Percentiles rank a stretch among this genome's conserved stretches.
These are phyloP conservation scores for Cladophialophora exuberans DNA, from an alignment of 2,329 filamentous ascomycete species.

Conservation along the genomic window DNA sequence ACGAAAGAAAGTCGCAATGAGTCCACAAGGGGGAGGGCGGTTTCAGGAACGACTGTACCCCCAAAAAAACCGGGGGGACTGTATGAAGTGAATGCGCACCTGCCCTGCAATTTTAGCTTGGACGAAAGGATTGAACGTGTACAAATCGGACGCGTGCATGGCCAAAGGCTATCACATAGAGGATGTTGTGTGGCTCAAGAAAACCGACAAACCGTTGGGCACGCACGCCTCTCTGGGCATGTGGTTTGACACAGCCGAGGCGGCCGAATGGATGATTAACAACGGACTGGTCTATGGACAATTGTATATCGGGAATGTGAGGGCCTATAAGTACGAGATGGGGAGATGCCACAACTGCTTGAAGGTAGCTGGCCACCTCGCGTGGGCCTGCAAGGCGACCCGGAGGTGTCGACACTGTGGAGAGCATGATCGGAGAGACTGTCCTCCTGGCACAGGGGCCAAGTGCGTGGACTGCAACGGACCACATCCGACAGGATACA, in stretches of 20 bases:
- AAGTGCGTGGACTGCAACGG: conserved; percentile 31
- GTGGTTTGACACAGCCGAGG: conserved; percentile 33
- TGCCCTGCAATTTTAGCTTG: too few species aligned
- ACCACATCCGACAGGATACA: conserved; percentile 28
- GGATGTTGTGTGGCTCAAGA: conserved; percentile 31
- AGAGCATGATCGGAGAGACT: conserved; percentile 29
- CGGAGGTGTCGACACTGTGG: conserved; percentile 31
- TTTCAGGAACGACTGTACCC: conserved; percentile 2
- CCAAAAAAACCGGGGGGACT: too few species aligned
- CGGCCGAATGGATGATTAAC: conserved; percentile 31
- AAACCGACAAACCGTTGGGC: conserved; percentile 31
- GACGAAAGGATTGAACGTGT: too few species aligned
- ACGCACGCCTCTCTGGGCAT: conserved; percentile 32
- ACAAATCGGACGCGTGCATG: too few species aligned
- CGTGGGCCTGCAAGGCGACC: conserved; percentile 35
- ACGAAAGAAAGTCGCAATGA: conserved; percentile 2
- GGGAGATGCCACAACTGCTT: conserved; percentile 30
- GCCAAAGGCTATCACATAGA: conserved; percentile 32
- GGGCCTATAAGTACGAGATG: conserved; percentile 28
- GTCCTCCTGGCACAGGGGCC: conserved; percentile 24
- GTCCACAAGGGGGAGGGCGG: conserved; percentile 1
- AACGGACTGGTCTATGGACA: conserved; percentile 31
- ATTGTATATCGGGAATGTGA: conserved; percentile 32
- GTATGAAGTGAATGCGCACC: too few species aligned
- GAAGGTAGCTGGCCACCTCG: conserved; percentile 34